Percentiles rank a stretch among this genome's conserved stretches.
Evolutionary conservation across 306 rosid genomes (phyloP).

Genomic region (Luffa acutangula): DNA sequence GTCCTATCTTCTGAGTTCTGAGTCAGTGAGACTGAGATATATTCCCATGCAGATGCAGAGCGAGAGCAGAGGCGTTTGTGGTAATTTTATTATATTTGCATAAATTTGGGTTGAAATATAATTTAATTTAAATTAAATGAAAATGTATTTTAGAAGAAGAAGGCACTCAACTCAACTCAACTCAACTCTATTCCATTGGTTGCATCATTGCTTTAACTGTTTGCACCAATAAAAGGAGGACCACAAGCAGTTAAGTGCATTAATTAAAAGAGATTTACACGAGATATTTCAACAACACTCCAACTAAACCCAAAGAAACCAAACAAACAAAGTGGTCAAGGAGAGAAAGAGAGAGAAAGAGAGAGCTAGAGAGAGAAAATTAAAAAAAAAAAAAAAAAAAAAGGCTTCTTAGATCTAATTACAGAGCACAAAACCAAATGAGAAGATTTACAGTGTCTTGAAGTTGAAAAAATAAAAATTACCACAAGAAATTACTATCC

Average conservation of each 20-base stretch:
- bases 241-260: conserved; percentile 2
- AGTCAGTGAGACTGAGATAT: neutral
- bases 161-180: neutral
- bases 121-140: neutral
- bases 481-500: conserved; percentile 7
- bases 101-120: neutral
- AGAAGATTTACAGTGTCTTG: neutral
- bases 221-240: neutral
- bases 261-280: conserved; percentile 7
- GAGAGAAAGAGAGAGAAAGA: too few relatives aligned
- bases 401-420: neutral
- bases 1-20: neutral
- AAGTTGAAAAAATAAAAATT: neutral
- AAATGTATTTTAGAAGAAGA: neutral
- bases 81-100: neutral
- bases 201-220: neutral
- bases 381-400: too few relatives aligned
- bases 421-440: neutral
- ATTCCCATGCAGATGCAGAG: neutral
- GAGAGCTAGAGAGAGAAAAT: neutral
- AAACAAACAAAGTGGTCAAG: neutral
- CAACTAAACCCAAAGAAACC: neutral
- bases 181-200: neutral
- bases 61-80: neutral
- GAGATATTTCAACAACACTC: neutral